phyloP scores from a whole-genome alignment of 176 grass and related monocot species.

The Eragrostis curvula region DNA sequence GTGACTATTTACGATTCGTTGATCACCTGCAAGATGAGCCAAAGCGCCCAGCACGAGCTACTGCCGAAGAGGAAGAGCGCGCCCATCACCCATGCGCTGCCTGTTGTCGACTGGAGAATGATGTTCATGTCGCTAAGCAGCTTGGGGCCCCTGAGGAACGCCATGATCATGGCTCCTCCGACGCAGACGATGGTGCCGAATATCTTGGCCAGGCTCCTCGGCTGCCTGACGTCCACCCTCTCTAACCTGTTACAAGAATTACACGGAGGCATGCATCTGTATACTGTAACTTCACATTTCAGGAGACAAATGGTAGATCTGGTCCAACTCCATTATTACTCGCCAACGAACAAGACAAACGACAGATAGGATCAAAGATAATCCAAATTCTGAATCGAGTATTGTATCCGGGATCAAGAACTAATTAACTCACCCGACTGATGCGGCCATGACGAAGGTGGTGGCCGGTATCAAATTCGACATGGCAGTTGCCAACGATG shows the following conservation, averaged over 20 bases:
- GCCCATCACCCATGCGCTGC: slow-evolving; percentile 47
- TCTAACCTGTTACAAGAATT: slow-evolving; percentile 40
- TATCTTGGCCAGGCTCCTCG: slow-evolving; percentile 70
- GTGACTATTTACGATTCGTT: too few species aligned
- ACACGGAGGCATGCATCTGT: too few species aligned
- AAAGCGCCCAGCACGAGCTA: slow-evolving; percentile 71
- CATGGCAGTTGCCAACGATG: slow-evolving; percentile 84
- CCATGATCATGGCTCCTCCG: slow-evolving; percentile 65
- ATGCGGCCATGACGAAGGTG: slow-evolving; percentile 73
- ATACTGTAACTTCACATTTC: too few species aligned
- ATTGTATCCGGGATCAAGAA: too few species aligned
- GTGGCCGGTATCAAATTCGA: slow-evolving; percentile 57
- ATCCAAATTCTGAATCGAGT: too few species aligned
- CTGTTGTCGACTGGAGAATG: not conserved
- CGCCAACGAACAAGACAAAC: too few species aligned
- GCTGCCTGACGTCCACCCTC: slow-evolving; percentile 39
- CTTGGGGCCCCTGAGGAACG: slow-evolving; percentile 67
- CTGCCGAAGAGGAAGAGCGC: slow-evolving; percentile 54
- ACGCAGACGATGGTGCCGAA: slow-evolving; percentile 63
- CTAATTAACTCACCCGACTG: slow-evolving; percentile 62
- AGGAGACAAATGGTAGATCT: too few species aligned
- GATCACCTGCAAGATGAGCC: slow-evolving; percentile 70
- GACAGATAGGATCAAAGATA: too few species aligned
- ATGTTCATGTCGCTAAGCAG: slow-evolving; percentile 36
- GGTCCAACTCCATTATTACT: too few species aligned